Evolutionary conservation across 768 basidiomycete species (phyloP), one percentile per base, ranked within the genome.

Genomic region (Clitopilus hobsonii): DNA sequence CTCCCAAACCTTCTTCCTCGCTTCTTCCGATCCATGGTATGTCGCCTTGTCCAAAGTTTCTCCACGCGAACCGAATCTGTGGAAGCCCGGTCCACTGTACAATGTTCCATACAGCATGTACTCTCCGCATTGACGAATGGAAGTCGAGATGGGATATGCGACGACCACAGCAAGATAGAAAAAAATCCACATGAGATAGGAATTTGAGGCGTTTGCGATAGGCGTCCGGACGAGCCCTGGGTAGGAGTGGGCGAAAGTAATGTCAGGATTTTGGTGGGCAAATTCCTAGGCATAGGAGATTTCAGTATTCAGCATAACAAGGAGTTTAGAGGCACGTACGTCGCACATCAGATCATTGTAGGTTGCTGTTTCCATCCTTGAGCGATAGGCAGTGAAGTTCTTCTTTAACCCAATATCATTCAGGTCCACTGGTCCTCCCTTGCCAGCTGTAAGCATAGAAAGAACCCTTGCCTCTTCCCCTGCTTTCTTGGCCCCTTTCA

Each of bases 381-480:
- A 71, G 2, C 65, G 69, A 1, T 55, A 8, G 0, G 71, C 20
- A 2, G 60, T 65, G 60, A 67, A 79, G 29, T 52, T 63, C 64
- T 76, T 76, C 63, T 74, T 75, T 50, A 79, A 58, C 6, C 73
- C 75, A 10, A 81, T 67, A 54, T 82, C 79, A 48, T 79, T 67
- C 26, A 74, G 56, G 60, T 78, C 68, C n/a, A 82, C 69, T 5
- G 65, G 59, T 1, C 65, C 67, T 11, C 77, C 76, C 6, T 65
- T 53, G 0, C 68, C 71, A 13, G 67, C 63, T 14, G 67, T 73
- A 10, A 82, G 65, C 1, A 83, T 70, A 2, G 76, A 74, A 60
- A 81, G 62, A 18, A 76, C 78, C 58, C 76, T 75, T 13, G 78
- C 79, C 51, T 81, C 79, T 61, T 84, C 77, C 4, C 77, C 78